A percentile compares a stretch with the other conserved stretches of the same genome.
phyloP scores from a whole-genome alignment of 495 filamentous ascomycete species.

The Talaromyces wortmannii region DNA sequence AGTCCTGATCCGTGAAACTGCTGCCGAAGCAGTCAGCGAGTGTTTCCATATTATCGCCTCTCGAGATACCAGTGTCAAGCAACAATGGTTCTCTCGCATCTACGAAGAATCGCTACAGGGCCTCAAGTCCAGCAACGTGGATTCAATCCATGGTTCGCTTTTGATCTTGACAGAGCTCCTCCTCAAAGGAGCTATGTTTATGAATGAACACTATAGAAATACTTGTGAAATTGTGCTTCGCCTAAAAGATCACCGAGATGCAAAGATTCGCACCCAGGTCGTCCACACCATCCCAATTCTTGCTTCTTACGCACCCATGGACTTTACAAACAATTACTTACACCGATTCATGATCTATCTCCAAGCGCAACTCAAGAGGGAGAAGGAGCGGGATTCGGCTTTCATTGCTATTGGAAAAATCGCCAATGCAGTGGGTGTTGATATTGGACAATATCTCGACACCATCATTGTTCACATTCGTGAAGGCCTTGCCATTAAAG shows the following conservation, averaged over 20 bases:
- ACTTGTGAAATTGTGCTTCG: conserved; percentile 86
- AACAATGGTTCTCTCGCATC: conserved; percentile 80
- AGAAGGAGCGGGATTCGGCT: conserved; percentile 85
- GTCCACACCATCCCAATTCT: conserved; percentile 85
- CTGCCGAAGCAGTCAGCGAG: conserved; percentile 81
- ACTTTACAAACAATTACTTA: conserved; percentile 76
- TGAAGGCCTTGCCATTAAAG: conserved; percentile 80
- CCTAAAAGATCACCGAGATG: conserved; percentile 85
- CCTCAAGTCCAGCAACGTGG: conserved; percentile 69
- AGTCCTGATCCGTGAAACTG: conserved; percentile 83
- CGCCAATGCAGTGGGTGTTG: conserved; percentile 87
- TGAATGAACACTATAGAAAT: conserved; percentile 82
- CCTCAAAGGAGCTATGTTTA: conserved; percentile 94
- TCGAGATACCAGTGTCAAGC: conserved; percentile 76
- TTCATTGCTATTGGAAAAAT: conserved; percentile 94
- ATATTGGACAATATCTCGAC: conserved; percentile 92
- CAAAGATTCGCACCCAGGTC: conserved; percentile 78
- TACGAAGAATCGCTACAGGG: conserved; percentile 75
- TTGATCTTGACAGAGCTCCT: conserved; percentile 87
- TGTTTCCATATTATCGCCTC: conserved; percentile 92
- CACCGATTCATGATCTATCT: conserved; percentile 97
- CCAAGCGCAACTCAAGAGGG: conserved; percentile 89
- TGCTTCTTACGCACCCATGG: conserved; percentile 83
- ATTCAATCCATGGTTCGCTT: conserved; percentile 85
- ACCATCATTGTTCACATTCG: conserved; percentile 86